These are phyloP conservation scores for Acanthamoeba triangularis DNA, from an alignment of 208 protist genomes.

Conservation along the genomic window DNA sequence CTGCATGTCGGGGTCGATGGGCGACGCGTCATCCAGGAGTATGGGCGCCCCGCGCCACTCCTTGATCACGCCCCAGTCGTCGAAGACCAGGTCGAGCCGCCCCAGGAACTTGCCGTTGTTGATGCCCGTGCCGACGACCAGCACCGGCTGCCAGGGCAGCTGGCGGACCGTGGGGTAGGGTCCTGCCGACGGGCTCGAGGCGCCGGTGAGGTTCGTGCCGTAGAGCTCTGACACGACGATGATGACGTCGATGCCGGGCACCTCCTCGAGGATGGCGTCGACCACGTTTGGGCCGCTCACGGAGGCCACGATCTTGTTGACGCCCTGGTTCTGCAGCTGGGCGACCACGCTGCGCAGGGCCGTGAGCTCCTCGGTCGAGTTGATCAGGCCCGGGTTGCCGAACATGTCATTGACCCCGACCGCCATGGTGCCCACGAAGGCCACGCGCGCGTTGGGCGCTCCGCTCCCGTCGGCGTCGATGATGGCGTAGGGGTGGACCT, in stretches of 20 bases:
- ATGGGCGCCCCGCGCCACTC: neutral
- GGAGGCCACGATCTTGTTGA: slow-evolving; percentile 64
- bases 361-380: neutral
- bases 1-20: neutral
- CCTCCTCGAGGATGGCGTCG: slow-evolving; percentile 11
- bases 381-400: neutral
- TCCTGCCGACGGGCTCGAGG: neutral
- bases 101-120: slow-evolving; percentile 36
- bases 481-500: neutral
- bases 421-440: neutral
- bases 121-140: slow-evolving; percentile 38
- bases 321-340: neutral
- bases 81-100: slow-evolving; percentile 19
- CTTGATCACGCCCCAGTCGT: slow-evolving; percentile 28
- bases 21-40: neutral
- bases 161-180: neutral
- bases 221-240: slow-evolving; percentile 23
- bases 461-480: neutral
- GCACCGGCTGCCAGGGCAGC: slow-evolving; percentile 25
- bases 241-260: slow-evolving; percentile 69
- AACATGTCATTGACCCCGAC: slow-evolving; percentile 1
- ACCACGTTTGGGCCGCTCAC: slow-evolving; percentile 17
- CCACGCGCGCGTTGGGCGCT: neutral
- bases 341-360: slow-evolving; percentile 6
- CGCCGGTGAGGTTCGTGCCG: neutral